Conservation (phyloP, 768 basidiomycete species). For the Pulveroboletus frians region DNA sequence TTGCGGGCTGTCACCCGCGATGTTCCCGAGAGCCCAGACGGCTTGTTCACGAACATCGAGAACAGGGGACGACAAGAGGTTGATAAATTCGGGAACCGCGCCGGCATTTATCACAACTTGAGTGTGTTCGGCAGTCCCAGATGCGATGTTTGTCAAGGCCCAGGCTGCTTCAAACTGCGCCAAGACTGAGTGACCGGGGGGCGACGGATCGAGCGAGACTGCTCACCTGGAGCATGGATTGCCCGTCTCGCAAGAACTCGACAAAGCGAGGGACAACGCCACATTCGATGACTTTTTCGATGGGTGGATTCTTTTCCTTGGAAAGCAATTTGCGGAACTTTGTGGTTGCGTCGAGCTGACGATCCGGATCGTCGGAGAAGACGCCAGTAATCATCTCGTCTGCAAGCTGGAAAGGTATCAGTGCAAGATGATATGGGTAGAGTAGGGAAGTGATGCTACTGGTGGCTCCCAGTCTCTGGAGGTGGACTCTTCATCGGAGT, state of each 20-base stretch:
- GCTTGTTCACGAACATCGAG: conserved; percentile 98
- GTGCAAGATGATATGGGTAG: conserved; percentile 2
- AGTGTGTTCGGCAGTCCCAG: conserved; percentile 96
- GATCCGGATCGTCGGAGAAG: conserved; percentile 86
- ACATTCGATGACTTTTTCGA: conserved; percentile 96
- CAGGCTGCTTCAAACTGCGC: conserved; percentile 92
- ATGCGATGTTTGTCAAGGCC: conserved; percentile 97
- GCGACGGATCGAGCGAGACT: conserved; percentile 2
- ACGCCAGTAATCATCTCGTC: conserved; percentile 93
- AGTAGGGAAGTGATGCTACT: conserved; percentile 46
- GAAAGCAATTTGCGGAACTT: conserved; percentile 98
- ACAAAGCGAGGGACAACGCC: conserved; percentile 97
- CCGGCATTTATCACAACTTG: conserved; percentile 94
- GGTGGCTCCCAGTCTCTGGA: conserved; percentile 71
- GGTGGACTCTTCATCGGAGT: conserved; percentile 89
- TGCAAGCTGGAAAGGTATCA: conserved; percentile 49
- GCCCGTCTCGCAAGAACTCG: conserved; percentile 77
- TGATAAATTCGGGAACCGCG: conserved; percentile 97
- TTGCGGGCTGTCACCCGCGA: conserved; percentile 96
- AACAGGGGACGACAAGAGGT: conserved; percentile 88
- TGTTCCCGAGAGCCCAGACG: conserved; percentile 99
- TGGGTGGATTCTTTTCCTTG: conserved; percentile 99
- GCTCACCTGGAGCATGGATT: conserved; percentile 79
- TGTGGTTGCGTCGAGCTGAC: conserved; percentile 94
- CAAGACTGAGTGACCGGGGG: conserved; percentile 6